Evolutionary conservation across 306 rosid species (phyloP).

Genomic region (Luffa acutangula): DNA sequence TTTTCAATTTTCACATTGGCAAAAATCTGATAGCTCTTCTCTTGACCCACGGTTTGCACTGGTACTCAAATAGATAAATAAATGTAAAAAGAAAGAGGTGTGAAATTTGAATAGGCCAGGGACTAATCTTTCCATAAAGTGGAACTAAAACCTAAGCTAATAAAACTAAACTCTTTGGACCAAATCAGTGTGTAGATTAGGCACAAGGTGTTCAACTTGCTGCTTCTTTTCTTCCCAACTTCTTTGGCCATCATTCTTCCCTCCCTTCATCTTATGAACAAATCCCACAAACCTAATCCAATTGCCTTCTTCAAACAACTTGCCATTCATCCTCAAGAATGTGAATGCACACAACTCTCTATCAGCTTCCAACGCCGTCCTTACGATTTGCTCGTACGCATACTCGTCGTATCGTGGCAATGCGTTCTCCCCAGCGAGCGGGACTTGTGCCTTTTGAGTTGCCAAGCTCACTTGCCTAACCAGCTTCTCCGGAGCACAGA

Average conservation of each 20-base stretch:
- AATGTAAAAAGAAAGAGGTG: not conserved
- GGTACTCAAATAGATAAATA: no score
- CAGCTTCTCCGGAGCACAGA: slow-evolving; percentile 75
- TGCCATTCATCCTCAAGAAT: slow-evolving; percentile 80
- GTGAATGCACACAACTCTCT: slow-evolving; percentile 83
- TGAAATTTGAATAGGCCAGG: not conserved
- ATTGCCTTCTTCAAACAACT: slow-evolving; percentile 54
- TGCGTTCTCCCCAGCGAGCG: slow-evolving; percentile 86
- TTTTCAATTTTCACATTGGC: no score
- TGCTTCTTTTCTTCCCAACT: slow-evolving; percentile 78
- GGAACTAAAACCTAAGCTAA: not conserved
- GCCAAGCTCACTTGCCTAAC: slow-evolving; percentile 75
- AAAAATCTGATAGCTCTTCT: no score
- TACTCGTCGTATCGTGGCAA: slow-evolving; percentile 52
- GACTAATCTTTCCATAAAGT: not conserved
- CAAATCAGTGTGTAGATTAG: slow-evolving; percentile 37
- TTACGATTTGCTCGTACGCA: slow-evolving; percentile 63
- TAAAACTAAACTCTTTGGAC: slow-evolving; percentile 46
- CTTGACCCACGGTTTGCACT: no score
- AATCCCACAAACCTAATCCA: slow-evolving; percentile 75
- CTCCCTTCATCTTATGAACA: slow-evolving; percentile 89
- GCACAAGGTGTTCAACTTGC: slow-evolving; percentile 70
- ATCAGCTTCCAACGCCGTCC: slow-evolving; percentile 39
- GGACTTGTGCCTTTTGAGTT: slow-evolving; percentile 48
- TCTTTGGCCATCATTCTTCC: slow-evolving; percentile 28